Evolutionary conservation across 2,329 filamentous ascomycete species (phyloP).

Genomic region (Cladophialophora psammophila): DNA sequence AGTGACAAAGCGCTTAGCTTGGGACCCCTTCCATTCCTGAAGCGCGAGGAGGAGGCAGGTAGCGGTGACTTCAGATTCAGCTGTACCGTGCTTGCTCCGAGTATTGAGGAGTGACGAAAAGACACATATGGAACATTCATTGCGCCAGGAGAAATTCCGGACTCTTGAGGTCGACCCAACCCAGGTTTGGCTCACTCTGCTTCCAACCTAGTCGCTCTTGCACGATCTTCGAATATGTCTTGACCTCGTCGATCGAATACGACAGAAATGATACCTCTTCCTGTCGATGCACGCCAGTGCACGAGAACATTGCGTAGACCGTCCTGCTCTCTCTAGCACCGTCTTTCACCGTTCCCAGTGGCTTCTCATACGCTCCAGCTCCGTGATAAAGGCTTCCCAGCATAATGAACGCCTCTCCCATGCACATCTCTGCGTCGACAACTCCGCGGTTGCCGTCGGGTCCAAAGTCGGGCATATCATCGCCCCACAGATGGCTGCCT

Average conservation of each 20-base stretch:
- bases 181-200: slow-evolving; percentile 51
- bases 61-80: slow-evolving; percentile 34
- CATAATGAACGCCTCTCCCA: slow-evolving; percentile 51
- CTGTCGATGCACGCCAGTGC: slow-evolving; percentile 49
- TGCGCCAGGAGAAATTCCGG: slow-evolving; percentile 45
- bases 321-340: slow-evolving; percentile 41
- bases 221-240: slow-evolving; percentile 48
- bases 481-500: slow-evolving; percentile 51
- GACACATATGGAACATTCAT: slow-evolving; percentile 10
- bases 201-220: slow-evolving; percentile 51
- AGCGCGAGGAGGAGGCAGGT: slow-evolving; percentile 34
- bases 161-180: slow-evolving; percentile 51
- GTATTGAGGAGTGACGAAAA: slow-evolving; percentile 21
- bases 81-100: slow-evolving; percentile 37
- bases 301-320: slow-evolving; percentile 52
- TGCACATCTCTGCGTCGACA: slow-evolving; percentile 45
- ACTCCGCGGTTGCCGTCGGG: slow-evolving; percentile 41
- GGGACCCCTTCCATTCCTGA: slow-evolving; percentile 42
- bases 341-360: slow-evolving; percentile 39
- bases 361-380: slow-evolving; percentile 44
- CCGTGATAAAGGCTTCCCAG: slow-evolving; percentile 51
- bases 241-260: slow-evolving; percentile 51
- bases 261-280: slow-evolving; percentile 49
- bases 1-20: slow-evolving; percentile 43
- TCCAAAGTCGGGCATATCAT: slow-evolving; percentile 49